phyloP scores from a whole-genome alignment of 1,284 basidiomycete genomes.

The Ganoderma lucidum region DNA sequence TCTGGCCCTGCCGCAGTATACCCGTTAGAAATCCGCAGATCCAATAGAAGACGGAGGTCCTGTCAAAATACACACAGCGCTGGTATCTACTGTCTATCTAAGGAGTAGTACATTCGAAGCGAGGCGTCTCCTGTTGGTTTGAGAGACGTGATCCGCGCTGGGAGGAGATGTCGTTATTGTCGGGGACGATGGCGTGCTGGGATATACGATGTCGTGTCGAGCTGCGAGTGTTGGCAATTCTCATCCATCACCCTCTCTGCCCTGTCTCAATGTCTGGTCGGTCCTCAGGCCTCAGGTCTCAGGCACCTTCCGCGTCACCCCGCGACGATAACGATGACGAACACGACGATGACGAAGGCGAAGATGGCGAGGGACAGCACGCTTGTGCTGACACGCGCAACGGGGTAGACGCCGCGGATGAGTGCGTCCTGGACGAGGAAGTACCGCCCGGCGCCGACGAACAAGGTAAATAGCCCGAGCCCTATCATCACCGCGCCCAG shows the following conservation, averaged over 20 bases:
- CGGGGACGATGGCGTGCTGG: slow-evolving; percentile 13
- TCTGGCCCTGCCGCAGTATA: background rate
- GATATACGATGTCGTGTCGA: slow-evolving; percentile 9
- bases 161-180: slow-evolving; percentile 6
- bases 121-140: background rate
- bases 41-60: background rate
- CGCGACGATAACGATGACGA: slow-evolving; percentile 40
- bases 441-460: slow-evolving; percentile 60
- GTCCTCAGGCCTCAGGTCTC: background rate
- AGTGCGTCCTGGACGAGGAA: slow-evolving; percentile 64
- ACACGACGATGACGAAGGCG: slow-evolving; percentile 56
- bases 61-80: background rate
- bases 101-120: background rate
- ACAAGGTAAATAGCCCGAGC: slow-evolving; percentile 59
- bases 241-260: background rate
- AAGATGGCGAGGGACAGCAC: slow-evolving; percentile 53
- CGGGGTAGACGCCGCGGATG: slow-evolving; percentile 62
- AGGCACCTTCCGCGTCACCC: background rate
- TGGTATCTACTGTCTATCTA: background rate
- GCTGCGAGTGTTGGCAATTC: background rate
- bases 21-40: background rate
- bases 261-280: background rate
- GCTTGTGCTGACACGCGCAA: slow-evolving; percentile 54
- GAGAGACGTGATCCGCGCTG: background rate
- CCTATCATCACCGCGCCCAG: slow-evolving; percentile 60